Evolutionary conservation across 805 yeast genomes (phyloP).

Genomic region (Komagataella ulmi): DNA sequence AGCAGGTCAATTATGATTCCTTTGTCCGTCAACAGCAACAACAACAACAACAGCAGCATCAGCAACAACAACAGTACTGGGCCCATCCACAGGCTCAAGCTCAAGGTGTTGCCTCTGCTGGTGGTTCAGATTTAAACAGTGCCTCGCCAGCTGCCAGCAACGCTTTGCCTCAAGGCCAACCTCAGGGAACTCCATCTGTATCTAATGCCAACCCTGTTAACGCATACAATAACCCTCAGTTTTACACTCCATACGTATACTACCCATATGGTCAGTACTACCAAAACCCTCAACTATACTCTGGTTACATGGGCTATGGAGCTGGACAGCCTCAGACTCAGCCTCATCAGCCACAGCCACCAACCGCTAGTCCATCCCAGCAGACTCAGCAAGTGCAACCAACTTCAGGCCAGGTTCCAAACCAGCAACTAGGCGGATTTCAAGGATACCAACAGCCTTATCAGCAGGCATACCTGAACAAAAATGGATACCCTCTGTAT

Average conservation of each 20-base stretch:
- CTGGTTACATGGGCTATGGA: slow-evolving; percentile 10
- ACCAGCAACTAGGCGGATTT: background rate
- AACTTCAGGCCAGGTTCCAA: background rate
- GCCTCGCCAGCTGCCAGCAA: slow-evolving; percentile 2
- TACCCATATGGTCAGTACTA: slow-evolving; percentile 17
- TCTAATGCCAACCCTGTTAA: slow-evolving; percentile 6
- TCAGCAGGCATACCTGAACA: background rate
- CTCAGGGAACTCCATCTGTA: background rate
- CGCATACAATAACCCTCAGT: slow-evolving; percentile 4
- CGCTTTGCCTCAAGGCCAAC: slow-evolving; percentile 1
- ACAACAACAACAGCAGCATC: slow-evolving; percentile 9
- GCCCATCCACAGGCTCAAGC: background rate
- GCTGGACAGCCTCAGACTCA: slow-evolving; percentile 1
- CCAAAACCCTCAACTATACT: slow-evolving; percentile 14
- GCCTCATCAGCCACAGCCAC: slow-evolving; percentile 11
- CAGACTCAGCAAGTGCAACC: background rate
- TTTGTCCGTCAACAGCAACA: slow-evolving; percentile 1
- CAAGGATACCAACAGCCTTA: background rate
- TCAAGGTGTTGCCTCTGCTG: slow-evolving; percentile 2
- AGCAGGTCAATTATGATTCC: slow-evolving; percentile 3
- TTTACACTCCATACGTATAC: slow-evolving; percentile 12
- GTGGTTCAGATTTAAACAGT: slow-evolving; percentile 2
- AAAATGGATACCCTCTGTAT: background rate
- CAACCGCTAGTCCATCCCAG: background rate
- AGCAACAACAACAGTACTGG: slow-evolving; percentile 2